Evolutionary conservation across 2,329 filamentous ascomycete genomes (phyloP).

Genomic region (Curvularia lunata): DNA sequence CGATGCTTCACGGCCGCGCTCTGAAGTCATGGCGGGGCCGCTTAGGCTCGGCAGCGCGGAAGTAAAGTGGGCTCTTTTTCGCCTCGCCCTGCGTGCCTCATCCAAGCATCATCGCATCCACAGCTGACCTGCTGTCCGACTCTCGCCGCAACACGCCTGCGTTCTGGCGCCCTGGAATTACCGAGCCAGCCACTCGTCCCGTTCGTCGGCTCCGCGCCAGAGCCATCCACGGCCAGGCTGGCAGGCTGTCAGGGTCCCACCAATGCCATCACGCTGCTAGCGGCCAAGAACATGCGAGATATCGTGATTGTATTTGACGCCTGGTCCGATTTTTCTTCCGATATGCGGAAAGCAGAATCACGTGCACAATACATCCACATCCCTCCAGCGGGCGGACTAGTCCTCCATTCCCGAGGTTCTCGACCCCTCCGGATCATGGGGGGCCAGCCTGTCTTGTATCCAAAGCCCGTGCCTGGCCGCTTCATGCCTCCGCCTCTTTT

Average conservation of each 20-base stretch:
- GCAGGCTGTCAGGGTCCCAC: conserved; percentile 24
- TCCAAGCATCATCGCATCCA: conserved; percentile 10
- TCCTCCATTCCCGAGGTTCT: conserved; percentile 20
- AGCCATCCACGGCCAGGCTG: background rate
- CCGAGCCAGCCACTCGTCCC: conserved; percentile 2
- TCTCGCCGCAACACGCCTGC: conserved; percentile 39
- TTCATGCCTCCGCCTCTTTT: conserved; percentile 33
- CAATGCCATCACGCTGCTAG: conserved; percentile 24
- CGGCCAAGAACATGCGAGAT: conserved; percentile 2
- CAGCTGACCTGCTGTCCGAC: conserved; percentile 32
- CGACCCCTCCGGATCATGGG: conserved; percentile 1
- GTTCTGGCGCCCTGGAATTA: too few relatives aligned
- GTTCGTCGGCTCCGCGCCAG: conserved; percentile 8
- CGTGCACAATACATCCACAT: conserved; percentile 35
- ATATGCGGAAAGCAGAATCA: conserved; percentile 24
- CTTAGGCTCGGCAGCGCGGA: conserved; percentile 35
- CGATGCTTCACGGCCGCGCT: conserved; percentile 45
- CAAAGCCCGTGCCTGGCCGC: conserved; percentile 1
- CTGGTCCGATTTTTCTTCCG: conserved; percentile 28
- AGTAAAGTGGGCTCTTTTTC: conserved; percentile 20
- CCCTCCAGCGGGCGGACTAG: conserved; percentile 33
- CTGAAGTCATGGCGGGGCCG: conserved; percentile 42
- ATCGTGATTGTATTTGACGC: conserved; percentile 28
- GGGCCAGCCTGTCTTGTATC: conserved; percentile 8
- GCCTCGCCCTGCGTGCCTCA: conserved; percentile 18